These are phyloP conservation scores for Diversispora eburnea DNA, from an alignment of 192 early-diverging fungal genomes.

Conservation along the genomic window DNA sequence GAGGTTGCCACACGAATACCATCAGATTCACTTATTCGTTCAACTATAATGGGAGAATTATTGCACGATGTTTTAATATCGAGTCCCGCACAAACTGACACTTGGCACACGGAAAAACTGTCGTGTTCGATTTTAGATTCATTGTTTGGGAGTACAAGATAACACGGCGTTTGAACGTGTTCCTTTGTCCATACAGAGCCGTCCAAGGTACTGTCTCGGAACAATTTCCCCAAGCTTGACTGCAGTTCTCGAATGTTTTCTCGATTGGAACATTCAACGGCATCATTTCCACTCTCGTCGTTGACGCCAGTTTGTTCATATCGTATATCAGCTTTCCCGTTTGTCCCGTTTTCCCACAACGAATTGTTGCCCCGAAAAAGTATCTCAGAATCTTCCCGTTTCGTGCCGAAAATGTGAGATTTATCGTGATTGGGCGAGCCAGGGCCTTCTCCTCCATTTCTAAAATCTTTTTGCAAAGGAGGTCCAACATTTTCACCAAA, in stretches of 20 bases:
- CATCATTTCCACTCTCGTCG: constrained; percentile 14
- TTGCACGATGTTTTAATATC: constrained; percentile 5
- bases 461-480: no score
- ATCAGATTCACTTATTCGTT: constrained; percentile 21
- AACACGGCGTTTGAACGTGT: background rate
- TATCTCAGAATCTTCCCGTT: background rate
- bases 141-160: constrained; percentile 19
- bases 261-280: constrained; percentile 14
- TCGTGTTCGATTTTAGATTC: background rate
- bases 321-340: background rate
- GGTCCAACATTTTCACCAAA: no score
- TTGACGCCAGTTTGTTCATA: background rate
- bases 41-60: constrained; percentile 16
- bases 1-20: background rate
- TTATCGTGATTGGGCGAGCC: constrained; percentile 1
- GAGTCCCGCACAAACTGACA: background rate
- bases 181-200: constrained; percentile 6
- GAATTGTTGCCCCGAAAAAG: constrained; percentile 5
- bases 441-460: no score
- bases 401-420: constrained; percentile 2
- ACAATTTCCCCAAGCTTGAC: constrained; percentile 6
- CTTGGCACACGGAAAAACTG: constrained; percentile 8
- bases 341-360: background rate
- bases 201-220: background rate
- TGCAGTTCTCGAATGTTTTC: constrained; percentile 7